A percentile compares a stretch with the other conserved stretches of the same genome.
These are phyloP conservation scores for Ceratocystis smalleyi DNA, from an alignment of 2,329 filamentous ascomycete species.

Conservation along the genomic window DNA sequence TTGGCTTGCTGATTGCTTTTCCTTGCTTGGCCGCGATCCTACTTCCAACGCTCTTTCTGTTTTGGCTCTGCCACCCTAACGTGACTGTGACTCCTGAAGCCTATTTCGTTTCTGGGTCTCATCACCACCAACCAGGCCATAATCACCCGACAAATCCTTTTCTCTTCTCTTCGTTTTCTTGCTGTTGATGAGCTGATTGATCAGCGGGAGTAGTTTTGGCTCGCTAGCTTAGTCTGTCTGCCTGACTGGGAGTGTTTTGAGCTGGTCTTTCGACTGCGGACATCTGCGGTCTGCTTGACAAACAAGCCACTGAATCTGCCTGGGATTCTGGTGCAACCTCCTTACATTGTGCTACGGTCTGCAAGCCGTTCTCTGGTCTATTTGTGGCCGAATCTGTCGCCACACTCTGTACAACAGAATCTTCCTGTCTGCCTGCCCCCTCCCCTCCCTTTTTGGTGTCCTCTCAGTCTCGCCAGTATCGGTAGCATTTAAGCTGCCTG, in stretches of 20 bases:
- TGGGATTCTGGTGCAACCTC: background rate
- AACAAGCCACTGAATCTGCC: background rate
- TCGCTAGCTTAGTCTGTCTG: background rate
- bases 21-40: background rate
- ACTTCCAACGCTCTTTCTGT: background rate
- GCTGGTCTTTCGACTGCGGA: background rate
- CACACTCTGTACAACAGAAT: background rate
- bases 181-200: background rate
- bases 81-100: background rate
- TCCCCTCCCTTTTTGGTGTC: too few relatives aligned
- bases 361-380: background rate
- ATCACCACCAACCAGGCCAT: background rate
- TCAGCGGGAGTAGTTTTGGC: background rate
- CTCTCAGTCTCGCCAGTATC: background rate
- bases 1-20: background rate
- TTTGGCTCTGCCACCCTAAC: background rate
- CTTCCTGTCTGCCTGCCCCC: background rate
- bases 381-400: background rate
- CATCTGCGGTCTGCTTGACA: background rate
- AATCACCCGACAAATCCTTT: background rate
- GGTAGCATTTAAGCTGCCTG: background rate
- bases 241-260: background rate
- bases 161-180: background rate
- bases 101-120: background rate
- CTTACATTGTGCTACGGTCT: background rate